Conservation (phyloP, 2,329 filamentous ascomycete species). For the Penicillium sp. region DNA sequence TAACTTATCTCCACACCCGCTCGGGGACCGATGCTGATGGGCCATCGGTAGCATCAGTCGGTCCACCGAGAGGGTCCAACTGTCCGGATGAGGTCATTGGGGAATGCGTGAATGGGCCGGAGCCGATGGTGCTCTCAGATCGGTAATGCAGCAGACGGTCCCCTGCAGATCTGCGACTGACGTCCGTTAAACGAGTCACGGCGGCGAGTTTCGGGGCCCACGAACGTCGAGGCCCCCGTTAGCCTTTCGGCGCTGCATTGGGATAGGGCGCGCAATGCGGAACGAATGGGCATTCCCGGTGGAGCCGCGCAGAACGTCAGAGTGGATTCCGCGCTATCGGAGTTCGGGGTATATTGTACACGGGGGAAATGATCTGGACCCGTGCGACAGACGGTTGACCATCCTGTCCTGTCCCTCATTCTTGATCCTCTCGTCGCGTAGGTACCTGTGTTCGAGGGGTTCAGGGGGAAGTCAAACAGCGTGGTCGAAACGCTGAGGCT, state of each 20-base stretch:
- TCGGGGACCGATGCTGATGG: conserved; percentile 13
- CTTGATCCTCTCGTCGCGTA: neutral
- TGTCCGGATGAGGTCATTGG: conserved; percentile 24
- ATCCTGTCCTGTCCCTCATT: neutral
- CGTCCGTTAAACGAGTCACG: conserved; percentile 18
- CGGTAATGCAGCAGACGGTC: conserved; percentile 13
- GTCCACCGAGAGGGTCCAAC: conserved; percentile 9
- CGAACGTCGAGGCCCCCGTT: conserved; percentile 11
- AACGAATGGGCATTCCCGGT: conserved; percentile 12
- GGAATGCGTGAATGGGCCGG: conserved; percentile 18
- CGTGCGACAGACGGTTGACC: neutral
- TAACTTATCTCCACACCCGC: conserved; percentile 15
- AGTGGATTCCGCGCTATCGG: too few relatives aligned
- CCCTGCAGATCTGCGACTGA: conserved; percentile 27
- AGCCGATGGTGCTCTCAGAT: conserved; percentile 13
- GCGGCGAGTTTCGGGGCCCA: neutral
- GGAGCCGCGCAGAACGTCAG: too few relatives aligned
- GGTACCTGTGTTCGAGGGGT: too few relatives aligned
- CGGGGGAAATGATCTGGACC: too few relatives aligned
- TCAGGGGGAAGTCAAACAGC: too few relatives aligned
- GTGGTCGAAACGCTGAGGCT: conserved; percentile 14
- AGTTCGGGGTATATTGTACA: too few relatives aligned
- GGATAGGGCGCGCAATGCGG: conserved; percentile 7
- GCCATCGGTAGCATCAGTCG: conserved; percentile 10
- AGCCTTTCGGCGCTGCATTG: conserved; percentile 1